Conservation (phyloP, 2,329 filamentous ascomycete species). For the Curvularia verruculosa region DNA sequence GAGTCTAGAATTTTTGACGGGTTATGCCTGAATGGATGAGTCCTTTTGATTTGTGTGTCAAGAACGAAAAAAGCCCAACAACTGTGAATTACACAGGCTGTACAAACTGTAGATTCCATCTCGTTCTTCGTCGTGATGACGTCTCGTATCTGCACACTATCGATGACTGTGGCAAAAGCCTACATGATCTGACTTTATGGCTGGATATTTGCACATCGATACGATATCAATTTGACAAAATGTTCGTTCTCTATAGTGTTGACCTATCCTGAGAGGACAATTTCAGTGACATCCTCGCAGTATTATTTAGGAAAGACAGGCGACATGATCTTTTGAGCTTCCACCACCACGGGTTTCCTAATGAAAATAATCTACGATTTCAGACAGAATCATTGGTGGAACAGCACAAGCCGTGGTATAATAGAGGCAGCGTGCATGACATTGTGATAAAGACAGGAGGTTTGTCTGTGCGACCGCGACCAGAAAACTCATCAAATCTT, state of each 20-base stretch:
- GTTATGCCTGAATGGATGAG: too few species aligned
- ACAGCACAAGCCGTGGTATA: neutral
- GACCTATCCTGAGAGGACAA: neutral
- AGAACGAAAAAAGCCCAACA: too few species aligned
- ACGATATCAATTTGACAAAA: too few species aligned
- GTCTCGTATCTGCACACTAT: too few species aligned
- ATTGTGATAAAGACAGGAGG: neutral
- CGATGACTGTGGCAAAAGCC: too few species aligned
- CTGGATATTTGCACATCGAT: too few species aligned
- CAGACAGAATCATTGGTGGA: neutral
- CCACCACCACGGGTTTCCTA: neutral
- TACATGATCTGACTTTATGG: too few species aligned
- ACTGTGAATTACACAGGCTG: too few species aligned
- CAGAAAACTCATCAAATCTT: slow-evolving; percentile 1
- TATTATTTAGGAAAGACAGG: neutral
- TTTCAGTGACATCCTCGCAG: neutral
- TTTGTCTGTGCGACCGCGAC: neutral
- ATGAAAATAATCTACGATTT: neutral
- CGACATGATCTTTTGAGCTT: neutral
- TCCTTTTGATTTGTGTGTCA: too few species aligned
- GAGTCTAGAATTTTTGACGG: too few species aligned
- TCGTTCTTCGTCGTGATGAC: too few species aligned
- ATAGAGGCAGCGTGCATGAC: neutral
- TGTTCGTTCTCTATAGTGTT: neutral
- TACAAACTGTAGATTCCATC: too few species aligned